These are phyloP conservation scores for Boletus huronensis DNA, from an alignment of 768 basidiomycete species.

Conservation along the genomic window DNA sequence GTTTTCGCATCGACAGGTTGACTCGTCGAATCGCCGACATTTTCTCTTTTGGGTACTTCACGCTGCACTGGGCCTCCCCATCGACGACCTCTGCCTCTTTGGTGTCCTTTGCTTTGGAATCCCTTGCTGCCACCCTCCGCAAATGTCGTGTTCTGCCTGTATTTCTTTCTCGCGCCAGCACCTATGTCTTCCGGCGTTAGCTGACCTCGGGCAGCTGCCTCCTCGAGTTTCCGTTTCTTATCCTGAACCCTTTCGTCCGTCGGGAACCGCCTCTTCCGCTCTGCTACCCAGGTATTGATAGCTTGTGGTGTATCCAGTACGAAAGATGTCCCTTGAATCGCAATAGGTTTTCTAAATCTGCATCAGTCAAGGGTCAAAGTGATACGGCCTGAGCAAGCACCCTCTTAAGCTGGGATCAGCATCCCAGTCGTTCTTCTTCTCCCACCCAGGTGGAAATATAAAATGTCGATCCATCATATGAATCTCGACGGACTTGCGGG, in stretches of 20 bases:
- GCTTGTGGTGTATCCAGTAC: slow-evolving; percentile 78
- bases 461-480: slow-evolving; percentile 93
- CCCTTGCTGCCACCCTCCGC: slow-evolving; percentile 1
- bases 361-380: slow-evolving; percentile 4
- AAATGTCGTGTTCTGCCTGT: slow-evolving; percentile 26
- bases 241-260: slow-evolving; percentile 65
- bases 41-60: neutral
- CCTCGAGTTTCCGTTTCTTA: slow-evolving; percentile 75
- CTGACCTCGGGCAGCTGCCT: slow-evolving; percentile 80
- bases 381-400: slow-evolving; percentile 36
- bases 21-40: neutral
- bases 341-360: slow-evolving; percentile 57
- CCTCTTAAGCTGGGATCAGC: slow-evolving; percentile 80
- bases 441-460: slow-evolving; percentile 74
- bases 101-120: slow-evolving; percentile 5
- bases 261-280: slow-evolving; percentile 86
- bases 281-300: slow-evolving; percentile 81
- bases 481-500: slow-evolving; percentile 64
- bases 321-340: slow-evolving; percentile 77
- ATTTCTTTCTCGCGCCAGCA: slow-evolving; percentile 42
- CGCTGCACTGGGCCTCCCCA: slow-evolving; percentile 7
- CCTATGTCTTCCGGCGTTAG: slow-evolving; percentile 47
- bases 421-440: slow-evolving; percentile 67
- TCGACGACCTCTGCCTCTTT: slow-evolving; percentile 34
- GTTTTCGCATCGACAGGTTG: neutral